Evolutionary conservation across 2,329 filamentous ascomycete genomes (phyloP), one percentile per base, ranked within the genome.

Genomic region (Phialophora chinensis): DNA sequence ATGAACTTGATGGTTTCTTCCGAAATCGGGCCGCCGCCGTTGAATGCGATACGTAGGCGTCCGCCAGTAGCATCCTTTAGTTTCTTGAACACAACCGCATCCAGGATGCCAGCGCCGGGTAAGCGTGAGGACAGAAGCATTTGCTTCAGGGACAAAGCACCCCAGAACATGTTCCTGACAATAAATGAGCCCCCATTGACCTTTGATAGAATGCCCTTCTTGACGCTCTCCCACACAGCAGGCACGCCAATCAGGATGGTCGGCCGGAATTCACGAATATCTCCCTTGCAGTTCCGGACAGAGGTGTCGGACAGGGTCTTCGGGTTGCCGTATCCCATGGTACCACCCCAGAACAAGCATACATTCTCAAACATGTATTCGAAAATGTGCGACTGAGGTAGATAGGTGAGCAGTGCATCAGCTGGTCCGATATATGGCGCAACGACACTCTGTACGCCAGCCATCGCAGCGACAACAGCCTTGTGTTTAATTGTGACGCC

Each of bases 311-410:
- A 91, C 63, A 99, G 84, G 0, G 95, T 98, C 74, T 92, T 89
- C 20, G 93, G 90, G 77, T 91, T 94, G 67, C 94, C 95, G 78
- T 98, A 98, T 65, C 95, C 95, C 82, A 99, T 89, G 35, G 91
- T 93, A 73, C 90, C 93, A 72, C 95, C 95, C 84, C 94, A 91
- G 80, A 89, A 95, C 68, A 99, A 80, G 66, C 91, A 92, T 7
- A 94, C 84, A 77, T 96, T 97, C 81, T 99, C 95, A 72, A 99
- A 92, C 66, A 94, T 91, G 79, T 97, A 95, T 79, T 99, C 95
- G 74, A 99, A 88, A 74, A 98, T 98, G 77, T 99, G 95, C 1
- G 95, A 93, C 61, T 96, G 88, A 1, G 95, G 95, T 14, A 99
- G 87, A 79, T 98, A 99, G 25, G 93, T 92, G 54, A 99, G 86